These are phyloP conservation scores for Claviceps pusilla DNA, from an alignment of 2,329 filamentous ascomycete genomes.

Conservation along the genomic window DNA sequence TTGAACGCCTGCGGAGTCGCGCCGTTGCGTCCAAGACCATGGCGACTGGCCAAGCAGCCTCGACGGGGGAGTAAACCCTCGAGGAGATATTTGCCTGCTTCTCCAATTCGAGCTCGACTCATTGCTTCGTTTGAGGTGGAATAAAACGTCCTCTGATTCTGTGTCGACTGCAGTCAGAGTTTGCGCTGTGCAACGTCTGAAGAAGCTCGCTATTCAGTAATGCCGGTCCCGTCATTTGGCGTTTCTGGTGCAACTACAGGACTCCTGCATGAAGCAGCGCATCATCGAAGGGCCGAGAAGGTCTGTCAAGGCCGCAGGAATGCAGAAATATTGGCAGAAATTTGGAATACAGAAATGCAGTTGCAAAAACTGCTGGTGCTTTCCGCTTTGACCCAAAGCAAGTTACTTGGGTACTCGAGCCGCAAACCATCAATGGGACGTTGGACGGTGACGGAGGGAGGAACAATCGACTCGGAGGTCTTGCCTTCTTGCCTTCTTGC, in stretches of 20 bases:
- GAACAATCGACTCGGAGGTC: not conserved
- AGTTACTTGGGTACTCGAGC: not conserved
- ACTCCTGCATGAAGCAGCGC: not conserved
- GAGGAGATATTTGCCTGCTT: conserved; percentile 3
- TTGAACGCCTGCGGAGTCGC: not conserved
- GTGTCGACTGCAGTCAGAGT: not conserved
- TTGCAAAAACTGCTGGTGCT: not conserved
- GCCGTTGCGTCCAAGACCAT: not conserved
- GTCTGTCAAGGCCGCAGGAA: not conserved
- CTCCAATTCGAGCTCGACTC: conserved; percentile 2
- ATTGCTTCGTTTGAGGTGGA: not conserved
- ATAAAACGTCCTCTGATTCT: not conserved
- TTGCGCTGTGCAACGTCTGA: not conserved
- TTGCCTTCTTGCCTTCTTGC: not conserved
- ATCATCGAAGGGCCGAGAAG: not conserved
- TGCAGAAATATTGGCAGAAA: not conserved
- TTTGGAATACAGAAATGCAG: not conserved
- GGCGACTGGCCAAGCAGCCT: conserved; percentile 3
- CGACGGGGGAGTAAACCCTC: conserved; percentile 2
- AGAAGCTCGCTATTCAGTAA: not conserved
- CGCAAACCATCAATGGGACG: not conserved
- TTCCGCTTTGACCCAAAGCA: not conserved
- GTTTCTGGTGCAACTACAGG: not conserved
- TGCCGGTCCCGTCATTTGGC: not conserved
- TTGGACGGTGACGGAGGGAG: not conserved